Base-by-base conservation (phyloP, 805 yeast genomes). In the Kodamaea kakaduensis region DNA sequence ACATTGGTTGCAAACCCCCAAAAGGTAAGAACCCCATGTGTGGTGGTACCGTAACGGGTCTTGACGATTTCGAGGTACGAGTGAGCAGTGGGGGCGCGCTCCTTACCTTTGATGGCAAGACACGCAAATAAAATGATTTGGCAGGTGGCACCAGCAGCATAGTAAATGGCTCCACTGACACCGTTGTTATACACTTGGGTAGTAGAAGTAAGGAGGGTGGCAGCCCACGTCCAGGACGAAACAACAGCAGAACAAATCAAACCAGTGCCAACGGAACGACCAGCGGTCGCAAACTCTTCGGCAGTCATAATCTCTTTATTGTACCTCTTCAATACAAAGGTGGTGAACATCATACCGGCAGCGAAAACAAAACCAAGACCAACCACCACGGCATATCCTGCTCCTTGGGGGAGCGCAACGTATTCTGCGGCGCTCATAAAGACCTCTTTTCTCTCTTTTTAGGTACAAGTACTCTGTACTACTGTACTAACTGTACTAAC, bases 271-370 rank as follows among this genome's bases (percentile, higher is more conserved):
- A 89, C 94, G 3, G 86, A 70, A 54, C 96, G 75, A 45, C 96
- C 96, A 22, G 96, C 96, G 4, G 96, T 88, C 3, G 94, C 77
- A 48, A 89, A 89, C 54, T 88, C 96, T 62, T 89, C 97, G 3
- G 96, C 88, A 5, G 95, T 86, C 59, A 87, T 81, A 37, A 84
- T 73, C 59, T 89, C 96, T 48, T 77, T 75, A 54, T 86, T 89
- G 58, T 88, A 89, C 31, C 96, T 69, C 46, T 77, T 75, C 28
- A 87, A 67, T 40, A 84, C 69, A 32, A 65, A 71, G 0, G 96
- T 86, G 36, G 84, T 80, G 28, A 72, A 52, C 50, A 87, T 77
- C 96, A 88, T 88, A 38, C 86, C 89, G 2, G 71, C 47, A 9
- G 88, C 80, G 53, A 86, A 86, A 14, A 78, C 78, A 26, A 79